Conservation (phyloP, 1,284 basidiomycete species). For the Calocybe gambosa region DNA sequence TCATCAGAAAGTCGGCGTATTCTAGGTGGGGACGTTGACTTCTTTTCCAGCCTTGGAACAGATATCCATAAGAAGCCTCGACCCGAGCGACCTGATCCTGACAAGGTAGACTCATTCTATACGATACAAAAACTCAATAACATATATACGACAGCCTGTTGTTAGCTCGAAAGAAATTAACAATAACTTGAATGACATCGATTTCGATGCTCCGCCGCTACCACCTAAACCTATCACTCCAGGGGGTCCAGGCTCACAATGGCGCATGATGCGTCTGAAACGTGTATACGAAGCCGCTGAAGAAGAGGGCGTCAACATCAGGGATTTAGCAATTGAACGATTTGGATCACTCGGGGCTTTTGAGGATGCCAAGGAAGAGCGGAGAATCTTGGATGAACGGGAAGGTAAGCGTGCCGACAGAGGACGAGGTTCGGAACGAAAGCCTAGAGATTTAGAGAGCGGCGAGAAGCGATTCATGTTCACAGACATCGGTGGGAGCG, state of each 20-base stretch:
- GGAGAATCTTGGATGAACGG: slow-evolving; percentile 78
- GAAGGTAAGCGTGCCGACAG: slow-evolving; percentile 47
- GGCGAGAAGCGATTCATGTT: slow-evolving; percentile 64
- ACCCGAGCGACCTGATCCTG: slow-evolving; percentile 62
- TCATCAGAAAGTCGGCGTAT: slow-evolving; percentile 41
- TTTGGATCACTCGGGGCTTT: slow-evolving; percentile 85
- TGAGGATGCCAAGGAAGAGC: slow-evolving; percentile 83
- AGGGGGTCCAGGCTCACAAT: slow-evolving; percentile 88
- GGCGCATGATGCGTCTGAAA: slow-evolving; percentile 97
- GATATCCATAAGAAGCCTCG: slow-evolving; percentile 64
- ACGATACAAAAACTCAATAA: neutral
- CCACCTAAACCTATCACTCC: slow-evolving; percentile 54
- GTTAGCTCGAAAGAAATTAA: slow-evolving; percentile 80
- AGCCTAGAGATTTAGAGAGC: slow-evolving; percentile 27
- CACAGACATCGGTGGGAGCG: slow-evolving; percentile 54
- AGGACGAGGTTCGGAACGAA: slow-evolving; percentile 30
- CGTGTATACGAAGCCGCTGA: slow-evolving; percentile 86
- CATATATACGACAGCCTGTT: slow-evolving; percentile 37
- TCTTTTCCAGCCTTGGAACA: slow-evolving; percentile 81
- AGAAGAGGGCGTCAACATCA: slow-evolving; percentile 71
- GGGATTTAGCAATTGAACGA: slow-evolving; percentile 84
- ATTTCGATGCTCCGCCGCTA: slow-evolving; percentile 49
- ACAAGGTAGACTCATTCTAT: slow-evolving; percentile 43
- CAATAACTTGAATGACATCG: slow-evolving; percentile 59
- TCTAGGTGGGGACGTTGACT: slow-evolving; percentile 60